Conservation (phyloP, 352 stramenopile genomes). For the Phytophthora sp. region DNA sequence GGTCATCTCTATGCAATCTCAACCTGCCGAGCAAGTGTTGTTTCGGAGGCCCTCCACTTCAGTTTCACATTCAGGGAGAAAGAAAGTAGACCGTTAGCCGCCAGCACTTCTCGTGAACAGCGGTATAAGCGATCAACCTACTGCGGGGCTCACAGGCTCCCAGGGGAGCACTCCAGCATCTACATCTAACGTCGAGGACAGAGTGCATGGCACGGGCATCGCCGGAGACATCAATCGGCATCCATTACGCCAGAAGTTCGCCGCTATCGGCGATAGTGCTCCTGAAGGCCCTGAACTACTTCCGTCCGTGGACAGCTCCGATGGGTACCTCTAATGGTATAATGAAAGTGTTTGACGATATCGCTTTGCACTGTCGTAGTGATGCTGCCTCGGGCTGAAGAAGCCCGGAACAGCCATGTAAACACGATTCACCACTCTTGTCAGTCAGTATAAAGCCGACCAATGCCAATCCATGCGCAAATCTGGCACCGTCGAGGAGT, state of each 20-base stretch:
- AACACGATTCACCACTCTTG: conserved; percentile 12
- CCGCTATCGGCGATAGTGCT: conserved; percentile 9
- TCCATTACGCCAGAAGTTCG: neutral
- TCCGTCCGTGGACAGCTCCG: neutral
- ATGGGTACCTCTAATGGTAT: conserved; percentile 6
- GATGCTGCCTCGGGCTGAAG: neutral
- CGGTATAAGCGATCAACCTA: too few species aligned
- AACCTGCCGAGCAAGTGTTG: too few species aligned
- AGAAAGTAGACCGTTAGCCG: too few species aligned
- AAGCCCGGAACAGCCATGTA: neutral
- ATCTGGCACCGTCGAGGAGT: conserved; percentile 10
- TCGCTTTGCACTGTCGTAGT: neutral
- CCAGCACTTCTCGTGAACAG: too few species aligned
- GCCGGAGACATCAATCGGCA: neutral
- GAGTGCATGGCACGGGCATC: too few species aligned
- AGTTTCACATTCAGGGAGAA: too few species aligned
- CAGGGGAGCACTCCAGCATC: too few species aligned
- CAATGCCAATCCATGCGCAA: neutral
- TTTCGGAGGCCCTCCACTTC: too few species aligned
- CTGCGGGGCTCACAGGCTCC: too few species aligned
- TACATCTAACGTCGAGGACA: too few species aligned
- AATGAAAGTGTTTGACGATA: conserved; percentile 13
- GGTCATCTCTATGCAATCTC: too few species aligned
- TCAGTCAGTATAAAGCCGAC: neutral
- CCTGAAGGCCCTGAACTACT: neutral